Conservation (phyloP, 129 eudicot species). For the Pittosporum tobira region DNA sequence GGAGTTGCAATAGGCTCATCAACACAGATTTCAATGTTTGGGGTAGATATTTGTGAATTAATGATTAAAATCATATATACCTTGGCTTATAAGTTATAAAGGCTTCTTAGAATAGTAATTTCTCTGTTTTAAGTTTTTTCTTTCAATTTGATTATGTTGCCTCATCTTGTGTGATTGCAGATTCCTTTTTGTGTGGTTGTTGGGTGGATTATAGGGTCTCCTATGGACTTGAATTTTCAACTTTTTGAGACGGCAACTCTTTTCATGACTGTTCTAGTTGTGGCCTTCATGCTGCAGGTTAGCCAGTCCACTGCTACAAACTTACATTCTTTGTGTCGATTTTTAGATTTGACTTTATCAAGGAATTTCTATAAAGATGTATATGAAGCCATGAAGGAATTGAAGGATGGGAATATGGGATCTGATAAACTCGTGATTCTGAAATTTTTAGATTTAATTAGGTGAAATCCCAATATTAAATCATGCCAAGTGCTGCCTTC, state of each 20-base stretch:
- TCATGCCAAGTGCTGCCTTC: not conserved
- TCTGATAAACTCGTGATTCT: not conserved
- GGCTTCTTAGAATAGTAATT: no score
- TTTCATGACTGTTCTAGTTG: conserved; percentile 69
- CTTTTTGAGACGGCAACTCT: conserved; percentile 86
- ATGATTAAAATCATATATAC: not conserved
- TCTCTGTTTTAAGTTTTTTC: not conserved
- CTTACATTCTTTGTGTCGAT: not conserved
- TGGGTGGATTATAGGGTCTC: conserved; percentile 75
- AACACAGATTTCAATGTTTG: conserved; percentile 91
- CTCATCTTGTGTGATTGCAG: conserved; percentile 32
- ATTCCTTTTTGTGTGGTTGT: conserved; percentile 84
- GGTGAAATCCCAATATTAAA: not conserved
- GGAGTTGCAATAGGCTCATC: conserved; percentile 95
- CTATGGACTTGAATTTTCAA: conserved; percentile 78
- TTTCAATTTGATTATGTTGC: not conserved
- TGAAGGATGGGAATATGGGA: not conserved
- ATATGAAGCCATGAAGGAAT: not conserved
- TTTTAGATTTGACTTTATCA: not conserved
- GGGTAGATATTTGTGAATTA: conserved; percentile 32
- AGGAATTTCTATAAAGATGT: not conserved
- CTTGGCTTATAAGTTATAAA: not conserved
- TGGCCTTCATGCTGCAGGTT: conserved; percentile 87
- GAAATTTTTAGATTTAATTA: not conserved
- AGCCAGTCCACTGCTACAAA: conserved; percentile 4